phyloP scores from a whole-genome alignment of 345 rosid genomes.

The Syzygium jambos region DNA sequence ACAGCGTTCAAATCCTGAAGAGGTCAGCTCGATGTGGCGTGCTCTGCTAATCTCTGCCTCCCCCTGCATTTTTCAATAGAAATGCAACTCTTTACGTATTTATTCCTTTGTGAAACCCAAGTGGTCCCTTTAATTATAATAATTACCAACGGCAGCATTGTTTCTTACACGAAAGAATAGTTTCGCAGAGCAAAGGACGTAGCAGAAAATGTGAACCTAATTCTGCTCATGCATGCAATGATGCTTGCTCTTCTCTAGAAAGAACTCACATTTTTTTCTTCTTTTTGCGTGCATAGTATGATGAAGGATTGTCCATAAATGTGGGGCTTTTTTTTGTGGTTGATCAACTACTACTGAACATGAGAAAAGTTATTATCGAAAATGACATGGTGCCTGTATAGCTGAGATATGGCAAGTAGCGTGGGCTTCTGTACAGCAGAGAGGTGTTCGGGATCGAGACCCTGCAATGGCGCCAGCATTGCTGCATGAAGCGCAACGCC shows the following conservation, averaged over 20 bases:
- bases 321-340: too few relatives aligned
- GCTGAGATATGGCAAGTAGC: too few relatives aligned
- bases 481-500: too few relatives aligned
- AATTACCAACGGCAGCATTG: neutral
- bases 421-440: too few relatives aligned
- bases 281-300: too few relatives aligned
- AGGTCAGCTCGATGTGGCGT: neutral
- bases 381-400: too few relatives aligned
- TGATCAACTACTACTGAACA: too few relatives aligned
- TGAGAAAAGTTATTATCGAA: accelerated
- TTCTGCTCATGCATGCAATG: neutral
- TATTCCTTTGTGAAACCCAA: neutral
- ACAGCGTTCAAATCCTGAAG: neutral
- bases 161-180: neutral
- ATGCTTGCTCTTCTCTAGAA: neutral
- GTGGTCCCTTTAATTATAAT: too few relatives aligned
- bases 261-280: neutral
- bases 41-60: neutral
- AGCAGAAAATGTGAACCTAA: neutral
- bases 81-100: neutral
- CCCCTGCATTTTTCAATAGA: neutral
- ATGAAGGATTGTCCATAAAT: too few relatives aligned
- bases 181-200: neutral
- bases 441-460: too few relatives aligned
- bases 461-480: accelerated